Evolutionary conservation across 257 asterid genomes (phyloP), one percentile per base, ranked within the genome.

Genomic region (Cinchona pubescens): DNA sequence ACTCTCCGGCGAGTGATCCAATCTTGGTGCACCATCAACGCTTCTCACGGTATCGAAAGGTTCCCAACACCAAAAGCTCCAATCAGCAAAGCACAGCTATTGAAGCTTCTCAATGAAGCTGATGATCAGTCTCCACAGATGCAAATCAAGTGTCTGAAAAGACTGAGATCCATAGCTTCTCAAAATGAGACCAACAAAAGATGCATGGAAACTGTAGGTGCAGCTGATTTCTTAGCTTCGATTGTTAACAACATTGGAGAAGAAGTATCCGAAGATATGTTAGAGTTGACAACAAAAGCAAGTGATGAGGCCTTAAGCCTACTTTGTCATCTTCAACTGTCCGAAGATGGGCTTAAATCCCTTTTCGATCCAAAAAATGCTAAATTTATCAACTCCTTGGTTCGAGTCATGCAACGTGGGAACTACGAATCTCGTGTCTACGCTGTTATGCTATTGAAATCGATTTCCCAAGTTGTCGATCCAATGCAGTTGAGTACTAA

Each of bases 51-150:
- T 43, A 75, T 93, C 79, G 84, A 90, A 29, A 81, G 97, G 76
- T 88, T 89, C 35, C 97, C 98, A 3, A 94, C 97, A 0, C 98
- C 98, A 0, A 90, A 80, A 23, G 81, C 98, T 4, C 96, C 92
- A 1, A 78, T 78, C 66, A 88, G 80, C 79, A 85, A 82, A 66
- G 18, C 87, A 12, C 96, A 92, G 72, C 62, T 94, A 19, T 14
- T 72, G 67, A 88, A 87, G 71, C 86, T 91, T 53, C 78, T 94
- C 42, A 76, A 74, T 21, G 90, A 84, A 3, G 90, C 86, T 3
- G n/a, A n/a, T n/a, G n/a, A n/a, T n/a, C 66, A 63, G 25, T 55
- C 80, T 1, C 90, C 92, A 0, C 75, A 86, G 16, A 48, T 40
- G 80, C 92, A 79, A 48, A 71, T 77, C 48, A 76, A 82, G 12